Conservation (phyloP, 805 yeast genomes). For the Clavispora phyllophila region DNA sequence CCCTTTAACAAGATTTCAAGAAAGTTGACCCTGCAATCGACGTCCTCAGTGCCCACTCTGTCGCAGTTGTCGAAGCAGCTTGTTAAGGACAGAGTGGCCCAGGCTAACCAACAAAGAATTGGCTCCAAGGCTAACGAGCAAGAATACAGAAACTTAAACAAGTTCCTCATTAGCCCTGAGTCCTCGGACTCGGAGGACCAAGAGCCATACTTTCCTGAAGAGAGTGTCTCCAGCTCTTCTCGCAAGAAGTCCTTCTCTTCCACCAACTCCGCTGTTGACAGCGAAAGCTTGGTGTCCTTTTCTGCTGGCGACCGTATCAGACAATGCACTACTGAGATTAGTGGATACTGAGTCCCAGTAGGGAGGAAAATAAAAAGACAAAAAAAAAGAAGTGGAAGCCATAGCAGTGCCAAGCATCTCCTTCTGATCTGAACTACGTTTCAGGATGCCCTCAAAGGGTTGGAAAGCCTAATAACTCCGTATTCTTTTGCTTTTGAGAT, state of each 20-base stretch:
- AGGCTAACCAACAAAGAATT: not conserved
- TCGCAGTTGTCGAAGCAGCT: constrained; percentile 25
- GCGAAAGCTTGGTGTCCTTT: constrained; percentile 33
- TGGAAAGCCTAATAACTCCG: not conserved
- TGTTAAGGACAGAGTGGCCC: constrained; percentile 2
- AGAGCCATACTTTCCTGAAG: constrained; percentile 6
- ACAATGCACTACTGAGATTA: constrained; percentile 35
- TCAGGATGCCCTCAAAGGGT: not conserved
- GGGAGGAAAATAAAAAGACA: too few species aligned
- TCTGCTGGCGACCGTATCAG: constrained; percentile 39
- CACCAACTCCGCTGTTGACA: constrained; percentile 17
- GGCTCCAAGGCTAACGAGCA: not conserved
- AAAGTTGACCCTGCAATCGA: constrained; percentile 5
- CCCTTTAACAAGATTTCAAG: constrained; percentile 9
- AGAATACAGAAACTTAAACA: constrained; percentile 5
- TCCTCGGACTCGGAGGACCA: constrained; percentile 20
- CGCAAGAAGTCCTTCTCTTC: constrained; percentile 15
- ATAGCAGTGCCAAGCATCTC: not conserved
- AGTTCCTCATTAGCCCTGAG: constrained; percentile 23
- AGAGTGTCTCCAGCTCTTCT: constrained; percentile 1
- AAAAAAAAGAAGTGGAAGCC: too few species aligned
- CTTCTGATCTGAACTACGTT: not conserved
- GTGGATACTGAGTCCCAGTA: constrained; percentile 13
- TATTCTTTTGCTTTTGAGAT: not conserved
- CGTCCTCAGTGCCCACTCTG: constrained; percentile 4